Conservation (phyloP, 768 basidiomycete genomes). For the Phylloporus rhodoxanthus region DNA sequence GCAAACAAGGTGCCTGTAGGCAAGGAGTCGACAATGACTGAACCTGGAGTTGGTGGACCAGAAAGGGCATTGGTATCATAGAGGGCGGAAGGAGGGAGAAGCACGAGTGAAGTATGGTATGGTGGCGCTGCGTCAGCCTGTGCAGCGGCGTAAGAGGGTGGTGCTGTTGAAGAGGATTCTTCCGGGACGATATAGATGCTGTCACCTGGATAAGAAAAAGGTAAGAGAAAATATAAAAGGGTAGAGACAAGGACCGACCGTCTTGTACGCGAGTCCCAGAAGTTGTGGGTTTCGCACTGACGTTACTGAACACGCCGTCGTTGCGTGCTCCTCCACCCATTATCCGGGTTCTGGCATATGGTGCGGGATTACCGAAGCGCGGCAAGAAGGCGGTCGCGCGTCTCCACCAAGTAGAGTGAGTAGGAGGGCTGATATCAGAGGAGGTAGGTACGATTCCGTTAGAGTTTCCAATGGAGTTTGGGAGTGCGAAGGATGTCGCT, state of each 20-base stretch:
- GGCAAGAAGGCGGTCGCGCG: conserved; percentile 53
- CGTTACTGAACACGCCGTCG: conserved; percentile 93
- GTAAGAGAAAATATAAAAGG: background rate
- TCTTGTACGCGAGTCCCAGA: conserved; percentile 53
- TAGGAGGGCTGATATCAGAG: conserved; percentile 21
- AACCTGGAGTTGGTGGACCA: conserved; percentile 39
- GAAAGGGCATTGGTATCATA: conserved; percentile 42
- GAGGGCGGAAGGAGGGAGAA: conserved; percentile 52
- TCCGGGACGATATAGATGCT: conserved; percentile 76
- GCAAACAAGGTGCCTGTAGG: conserved; percentile 78
- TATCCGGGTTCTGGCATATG: conserved; percentile 27
- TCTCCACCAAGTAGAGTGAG: conserved; percentile 44
- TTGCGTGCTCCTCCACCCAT: conserved; percentile 67
- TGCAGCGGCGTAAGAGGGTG: conserved; percentile 89
- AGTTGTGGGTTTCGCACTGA: conserved; percentile 76
- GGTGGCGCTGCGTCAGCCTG: conserved; percentile 95
- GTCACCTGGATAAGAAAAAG: conserved; percentile 44
- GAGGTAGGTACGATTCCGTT: conserved; percentile 62
- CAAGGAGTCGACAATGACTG: conserved; percentile 86
- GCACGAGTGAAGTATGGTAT: conserved; percentile 97
- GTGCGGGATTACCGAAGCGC: conserved; percentile 38
- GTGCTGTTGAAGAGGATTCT: conserved; percentile 73
- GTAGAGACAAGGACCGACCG: conserved; percentile 30
- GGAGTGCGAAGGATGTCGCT: conserved; percentile 57
- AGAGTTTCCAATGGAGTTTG: conserved; percentile 68